Base-by-base conservation (phyloP, 2,329 filamentous ascomycete genomes). In the Hymenoscyphus scutula region DNA sequence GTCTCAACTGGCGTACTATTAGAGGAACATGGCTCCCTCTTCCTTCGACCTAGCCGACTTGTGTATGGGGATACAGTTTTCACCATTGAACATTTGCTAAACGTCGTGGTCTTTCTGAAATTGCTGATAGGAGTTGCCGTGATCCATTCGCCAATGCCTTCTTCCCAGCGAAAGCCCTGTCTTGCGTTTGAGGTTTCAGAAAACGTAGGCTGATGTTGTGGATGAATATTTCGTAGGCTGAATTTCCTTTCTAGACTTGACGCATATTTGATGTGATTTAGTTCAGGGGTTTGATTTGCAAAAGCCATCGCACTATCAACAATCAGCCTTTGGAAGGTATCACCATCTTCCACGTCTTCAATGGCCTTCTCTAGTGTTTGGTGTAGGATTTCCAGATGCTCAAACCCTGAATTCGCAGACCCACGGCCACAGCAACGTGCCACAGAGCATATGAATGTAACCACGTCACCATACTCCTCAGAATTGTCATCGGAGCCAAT, bases 121-220 rank as follows among this genome's bases (percentile, higher is more conserved):
- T 72, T 70, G 53, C 65, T 64, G 30, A 68, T 72, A 30, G 82
- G 82, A 53, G 80, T 83, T 45, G 74, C 76, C 19, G 77, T 80
- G 58, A 85, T 78, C 82, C 82, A 85, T 71, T 84, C 82, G 38
- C 80, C 78, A 69, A 85, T 84, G 53, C 78, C 80, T 68, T 83
- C 81, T 69, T 84, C 82, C 82, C 82, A 85, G 34, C 79, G 73
- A 72, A 77, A 83, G 70, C 70, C 70, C 23, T 48, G 19, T 48
- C 58, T 63, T 30, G 27, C 32, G 32, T 60, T 54, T n/a, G 65
- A 59, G 17, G 62, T 41, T 30, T 27, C 34, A 29, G 61, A 41
- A 5, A 27, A 8, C 5, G 30, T 62, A 29, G 56, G 63, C 58
- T 53, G 55, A 13, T 38, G 11, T 38, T 53, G 34, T 41, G 37